phyloP scores from a whole-genome alignment of 805 yeast genomes.

The Peterozyma toletana region DNA sequence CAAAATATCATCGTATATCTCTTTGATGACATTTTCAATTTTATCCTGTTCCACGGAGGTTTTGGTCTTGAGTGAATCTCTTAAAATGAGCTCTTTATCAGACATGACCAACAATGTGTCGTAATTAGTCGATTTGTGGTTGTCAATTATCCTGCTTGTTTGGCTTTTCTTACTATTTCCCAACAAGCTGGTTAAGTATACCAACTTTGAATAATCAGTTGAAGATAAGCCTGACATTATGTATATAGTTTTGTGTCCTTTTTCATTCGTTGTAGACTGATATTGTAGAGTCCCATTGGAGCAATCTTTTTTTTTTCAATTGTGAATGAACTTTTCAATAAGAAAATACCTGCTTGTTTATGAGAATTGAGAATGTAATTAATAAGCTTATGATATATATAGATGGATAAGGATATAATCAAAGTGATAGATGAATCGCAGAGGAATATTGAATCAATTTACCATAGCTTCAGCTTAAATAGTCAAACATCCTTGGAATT shows the following conservation, averaged over 20 bases:
- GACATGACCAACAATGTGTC: slow-evolving; percentile 19
- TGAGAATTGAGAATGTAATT: neutral
- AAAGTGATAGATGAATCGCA: slow-evolving; percentile 1
- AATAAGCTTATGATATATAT: neutral
- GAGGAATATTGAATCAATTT: neutral
- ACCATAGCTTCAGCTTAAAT: neutral
- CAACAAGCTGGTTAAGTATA: neutral
- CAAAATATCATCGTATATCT: slow-evolving; percentile 22
- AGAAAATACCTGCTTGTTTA: too few relatives aligned
- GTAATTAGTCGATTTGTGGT: slow-evolving; percentile 9
- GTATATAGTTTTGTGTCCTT: too few relatives aligned
- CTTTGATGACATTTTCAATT: slow-evolving; percentile 25
- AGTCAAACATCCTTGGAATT: neutral
- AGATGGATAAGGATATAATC: slow-evolving; percentile 1
- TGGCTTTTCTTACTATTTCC: slow-evolving; percentile 3
- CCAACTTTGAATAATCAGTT: neutral
- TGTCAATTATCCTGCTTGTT: neutral
- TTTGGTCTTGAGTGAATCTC: slow-evolving; percentile 19
- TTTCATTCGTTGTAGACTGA: too few relatives aligned
- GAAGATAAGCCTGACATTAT: too few relatives aligned
- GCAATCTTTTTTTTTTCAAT: slow-evolving; percentile 1
- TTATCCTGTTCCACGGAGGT: slow-evolving; percentile 31
- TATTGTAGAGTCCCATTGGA: too few relatives aligned
- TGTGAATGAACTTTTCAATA: neutral
- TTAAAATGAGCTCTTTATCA: slow-evolving; percentile 9